phyloP scores from a whole-genome alignment of 768 basidiomycete species.

The Lactifluus pinguis region DNA sequence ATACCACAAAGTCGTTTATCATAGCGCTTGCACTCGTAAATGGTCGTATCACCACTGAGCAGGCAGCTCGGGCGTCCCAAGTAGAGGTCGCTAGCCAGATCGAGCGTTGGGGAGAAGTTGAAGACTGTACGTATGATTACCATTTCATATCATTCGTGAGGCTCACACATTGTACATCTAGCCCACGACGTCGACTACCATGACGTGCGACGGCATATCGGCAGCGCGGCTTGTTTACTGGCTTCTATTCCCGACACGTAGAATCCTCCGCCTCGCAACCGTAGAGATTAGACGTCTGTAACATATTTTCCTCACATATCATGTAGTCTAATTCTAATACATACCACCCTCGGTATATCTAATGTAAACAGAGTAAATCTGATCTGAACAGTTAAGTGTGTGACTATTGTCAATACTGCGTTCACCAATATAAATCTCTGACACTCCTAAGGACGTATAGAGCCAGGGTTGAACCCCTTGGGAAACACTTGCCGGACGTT shows the following conservation, averaged over 20 bases:
- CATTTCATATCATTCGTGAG: neutral
- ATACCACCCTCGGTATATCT: neutral
- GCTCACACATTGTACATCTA: constrained; percentile 27
- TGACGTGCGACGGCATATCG: constrained; percentile 80
- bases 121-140: constrained; percentile 70
- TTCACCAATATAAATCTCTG: neutral
- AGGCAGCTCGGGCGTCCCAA: constrained; percentile 76
- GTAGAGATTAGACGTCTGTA: neutral
- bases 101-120: constrained; percentile 97
- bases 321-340: neutral
- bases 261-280: neutral
- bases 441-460: neutral
- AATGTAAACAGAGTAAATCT: neutral
- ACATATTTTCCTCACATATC: neutral
- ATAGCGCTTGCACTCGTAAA: constrained; percentile 79
- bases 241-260: neutral
- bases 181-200: constrained; percentile 98
- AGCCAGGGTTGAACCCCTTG: constrained; percentile 44
- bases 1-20: constrained; percentile 84
- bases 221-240: constrained; percentile 62
- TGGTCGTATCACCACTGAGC: constrained; percentile 66
- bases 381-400: neutral
- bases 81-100: constrained; percentile 97
- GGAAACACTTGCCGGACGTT: constrained; percentile 89
- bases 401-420: neutral